Conservation (phyloP, 805 yeast genomes). For the Candida vaughaniae region DNA sequence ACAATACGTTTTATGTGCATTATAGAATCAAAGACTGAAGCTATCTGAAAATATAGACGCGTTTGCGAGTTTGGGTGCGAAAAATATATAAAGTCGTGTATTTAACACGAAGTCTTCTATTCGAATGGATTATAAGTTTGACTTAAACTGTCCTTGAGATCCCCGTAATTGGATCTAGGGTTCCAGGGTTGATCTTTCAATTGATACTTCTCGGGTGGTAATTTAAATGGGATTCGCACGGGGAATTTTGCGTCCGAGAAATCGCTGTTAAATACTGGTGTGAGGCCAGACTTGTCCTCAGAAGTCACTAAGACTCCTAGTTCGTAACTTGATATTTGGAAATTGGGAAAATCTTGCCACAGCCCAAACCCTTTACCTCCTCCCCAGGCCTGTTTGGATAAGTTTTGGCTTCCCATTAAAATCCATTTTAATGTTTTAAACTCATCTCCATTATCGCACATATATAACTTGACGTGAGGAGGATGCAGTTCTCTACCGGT, state of each 20-base stretch:
- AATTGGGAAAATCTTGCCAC: constrained; percentile 17
- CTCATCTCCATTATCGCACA: constrained; percentile 51
- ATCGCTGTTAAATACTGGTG: constrained; percentile 47
- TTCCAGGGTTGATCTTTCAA: constrained; percentile 52
- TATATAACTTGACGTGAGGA: constrained; percentile 70
- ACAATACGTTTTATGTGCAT: constrained; percentile 54
- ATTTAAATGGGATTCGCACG: constrained; percentile 51
- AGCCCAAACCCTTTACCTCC: constrained; percentile 14
- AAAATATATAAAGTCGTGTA: constrained; percentile 2
- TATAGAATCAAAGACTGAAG: background rate
- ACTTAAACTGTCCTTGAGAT: constrained; percentile 24
- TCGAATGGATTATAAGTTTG: constrained; percentile 11
- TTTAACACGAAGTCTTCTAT: background rate
- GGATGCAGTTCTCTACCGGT: constrained; percentile 42
- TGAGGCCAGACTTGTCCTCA: constrained; percentile 19
- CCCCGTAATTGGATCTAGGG: constrained; percentile 16
- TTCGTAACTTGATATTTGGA: constrained; percentile 37
- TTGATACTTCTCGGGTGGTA: constrained; percentile 48
- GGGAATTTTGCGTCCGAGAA: constrained; percentile 19
- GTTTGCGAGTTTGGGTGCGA: constrained; percentile 5
- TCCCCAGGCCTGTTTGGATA: constrained; percentile 86
- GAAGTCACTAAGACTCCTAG: constrained; percentile 32
- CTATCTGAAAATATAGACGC: constrained; percentile 2
- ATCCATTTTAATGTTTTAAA: constrained; percentile 62
- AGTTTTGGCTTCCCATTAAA: constrained; percentile 69